Percentiles rank a stretch among this genome's conserved stretches.
Conservation (phyloP, 768 basidiomycete species). For the Hericium erinaceus region DNA sequence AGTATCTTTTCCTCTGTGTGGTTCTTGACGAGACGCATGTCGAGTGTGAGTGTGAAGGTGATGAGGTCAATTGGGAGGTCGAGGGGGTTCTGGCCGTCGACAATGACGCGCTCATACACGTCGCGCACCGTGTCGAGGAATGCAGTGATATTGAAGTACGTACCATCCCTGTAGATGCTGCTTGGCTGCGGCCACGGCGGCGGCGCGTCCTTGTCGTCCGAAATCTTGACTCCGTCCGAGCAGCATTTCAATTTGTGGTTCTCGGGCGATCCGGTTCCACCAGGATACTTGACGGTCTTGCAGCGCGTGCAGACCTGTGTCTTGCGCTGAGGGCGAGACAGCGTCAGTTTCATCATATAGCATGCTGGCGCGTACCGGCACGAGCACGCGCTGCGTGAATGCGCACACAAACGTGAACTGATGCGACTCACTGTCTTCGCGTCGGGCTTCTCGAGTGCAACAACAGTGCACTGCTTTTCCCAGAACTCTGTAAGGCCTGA, state of each 20-base stretch:
- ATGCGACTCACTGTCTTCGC: too few species aligned
- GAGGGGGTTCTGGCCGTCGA: neutral
- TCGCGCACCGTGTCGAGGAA: neutral
- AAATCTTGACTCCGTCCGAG: slow-evolving; percentile 7
- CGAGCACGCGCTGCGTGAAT: too few species aligned
- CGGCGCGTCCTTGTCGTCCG: neutral
- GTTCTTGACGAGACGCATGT: too few species aligned
- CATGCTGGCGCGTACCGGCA: too few species aligned
- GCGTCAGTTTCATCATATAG: too few species aligned
- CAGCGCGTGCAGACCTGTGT: neutral
- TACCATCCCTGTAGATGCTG: slow-evolving; percentile 7
- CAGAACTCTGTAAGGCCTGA: too few species aligned
- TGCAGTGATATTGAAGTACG: slow-evolving; percentile 2
- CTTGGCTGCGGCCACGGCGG: slow-evolving; percentile 8
- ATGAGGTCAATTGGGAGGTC: neutral
- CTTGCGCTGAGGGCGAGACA: too few species aligned
- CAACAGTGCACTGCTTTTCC: too few species aligned
- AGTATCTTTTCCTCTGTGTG: too few species aligned
- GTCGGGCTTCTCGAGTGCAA: too few species aligned
- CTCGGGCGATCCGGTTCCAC: neutral
- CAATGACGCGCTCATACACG: neutral
- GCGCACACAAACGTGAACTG: too few species aligned
- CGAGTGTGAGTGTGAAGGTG: neutral
- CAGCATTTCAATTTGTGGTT: slow-evolving; percentile 11
- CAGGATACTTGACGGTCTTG: neutral